Conservation (phyloP, 148 eudicot species). For the Heliosperma pusillum region DNA sequence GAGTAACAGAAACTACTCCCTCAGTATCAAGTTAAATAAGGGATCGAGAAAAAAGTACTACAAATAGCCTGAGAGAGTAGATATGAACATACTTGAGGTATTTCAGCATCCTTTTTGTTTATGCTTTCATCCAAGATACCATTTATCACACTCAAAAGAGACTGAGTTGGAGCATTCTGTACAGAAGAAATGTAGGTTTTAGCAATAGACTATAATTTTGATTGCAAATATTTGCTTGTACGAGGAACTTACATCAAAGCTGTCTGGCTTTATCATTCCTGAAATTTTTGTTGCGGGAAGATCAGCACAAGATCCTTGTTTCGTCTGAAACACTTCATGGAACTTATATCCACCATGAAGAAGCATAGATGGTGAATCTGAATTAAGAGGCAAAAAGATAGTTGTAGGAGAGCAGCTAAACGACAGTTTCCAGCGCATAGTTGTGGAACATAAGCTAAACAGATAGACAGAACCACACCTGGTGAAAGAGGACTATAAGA, state of each 20-base stretch:
- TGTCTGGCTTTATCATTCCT: slow-evolving; percentile 82
- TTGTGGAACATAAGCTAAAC: too few relatives aligned
- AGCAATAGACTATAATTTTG: neutral
- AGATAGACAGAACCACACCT: slow-evolving; percentile 35
- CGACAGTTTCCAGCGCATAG: too few relatives aligned
- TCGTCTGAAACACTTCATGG: slow-evolving; percentile 83
- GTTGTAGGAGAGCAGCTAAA: neutral
- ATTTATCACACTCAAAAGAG: slow-evolving; percentile 76
- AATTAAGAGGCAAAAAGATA: neutral
- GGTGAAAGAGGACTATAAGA: slow-evolving; percentile 45
- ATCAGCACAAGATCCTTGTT: slow-evolving; percentile 64
- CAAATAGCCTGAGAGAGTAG: neutral
- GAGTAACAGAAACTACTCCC: neutral
- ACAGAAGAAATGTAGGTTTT: slow-evolving; percentile 15
- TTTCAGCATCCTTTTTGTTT: slow-evolving; percentile 72
- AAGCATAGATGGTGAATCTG: slow-evolving; percentile 51
- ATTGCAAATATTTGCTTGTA: neutral
- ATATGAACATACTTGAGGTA: slow-evolving; percentile 66
- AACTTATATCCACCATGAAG: slow-evolving; percentile 62
- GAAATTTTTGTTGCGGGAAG: slow-evolving; percentile 72
- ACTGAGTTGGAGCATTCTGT: slow-evolving; percentile 97
- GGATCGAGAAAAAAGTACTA: neutral
- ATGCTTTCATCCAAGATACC: slow-evolving; percentile 85
- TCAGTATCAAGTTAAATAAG: neutral
- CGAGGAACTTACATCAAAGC: slow-evolving; percentile 66